Conservation (phyloP, 2,329 filamentous ascomycete genomes). For the Truncatella angustata region DNA sequence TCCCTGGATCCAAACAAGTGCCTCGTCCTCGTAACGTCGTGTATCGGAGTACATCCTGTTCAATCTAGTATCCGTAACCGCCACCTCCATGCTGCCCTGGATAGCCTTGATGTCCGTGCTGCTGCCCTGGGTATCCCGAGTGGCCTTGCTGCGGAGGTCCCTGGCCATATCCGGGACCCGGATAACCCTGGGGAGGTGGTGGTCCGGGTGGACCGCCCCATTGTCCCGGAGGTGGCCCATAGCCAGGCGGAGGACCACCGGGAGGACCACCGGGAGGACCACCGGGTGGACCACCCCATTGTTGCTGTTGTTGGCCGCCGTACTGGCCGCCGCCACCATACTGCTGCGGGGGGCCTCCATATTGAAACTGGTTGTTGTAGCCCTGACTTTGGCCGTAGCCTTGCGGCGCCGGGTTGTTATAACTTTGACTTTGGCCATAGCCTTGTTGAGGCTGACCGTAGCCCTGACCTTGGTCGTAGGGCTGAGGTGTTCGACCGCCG, state of each 20-base stretch:
- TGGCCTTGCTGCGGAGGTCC: background rate
- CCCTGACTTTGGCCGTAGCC: slow-evolving; percentile 15
- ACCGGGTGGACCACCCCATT: slow-evolving; percentile 10
- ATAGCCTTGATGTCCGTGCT: background rate
- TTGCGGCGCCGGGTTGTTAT: slow-evolving; percentile 5
- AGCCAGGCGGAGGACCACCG: slow-evolving; percentile 14
- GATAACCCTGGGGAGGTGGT: slow-evolving; percentile 14
- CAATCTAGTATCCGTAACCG: slow-evolving; percentile 3
- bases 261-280: no score
- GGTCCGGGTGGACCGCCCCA: slow-evolving; percentile 7
- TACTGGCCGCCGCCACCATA: no score
- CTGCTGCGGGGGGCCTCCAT: slow-evolving; percentile 25
- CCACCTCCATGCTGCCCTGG: slow-evolving; percentile 1
- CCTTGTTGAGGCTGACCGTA: slow-evolving; percentile 5
- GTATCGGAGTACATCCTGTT: background rate
- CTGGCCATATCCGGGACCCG: slow-evolving; percentile 11
- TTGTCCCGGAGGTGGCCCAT: slow-evolving; percentile 15
- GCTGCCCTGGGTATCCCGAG: background rate
- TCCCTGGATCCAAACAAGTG: no score
- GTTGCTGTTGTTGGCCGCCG: no score
- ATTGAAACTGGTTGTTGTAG: slow-evolving; percentile 9
- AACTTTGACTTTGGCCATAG: slow-evolving; percentile 11
- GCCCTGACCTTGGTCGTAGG: slow-evolving; percentile 12
- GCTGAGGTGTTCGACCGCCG: slow-evolving; percentile 12
- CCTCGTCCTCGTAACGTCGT: no score